Base-by-base conservation (phyloP, 202 grass and related monocot species). In the Alloteropsis angusta region DNA sequence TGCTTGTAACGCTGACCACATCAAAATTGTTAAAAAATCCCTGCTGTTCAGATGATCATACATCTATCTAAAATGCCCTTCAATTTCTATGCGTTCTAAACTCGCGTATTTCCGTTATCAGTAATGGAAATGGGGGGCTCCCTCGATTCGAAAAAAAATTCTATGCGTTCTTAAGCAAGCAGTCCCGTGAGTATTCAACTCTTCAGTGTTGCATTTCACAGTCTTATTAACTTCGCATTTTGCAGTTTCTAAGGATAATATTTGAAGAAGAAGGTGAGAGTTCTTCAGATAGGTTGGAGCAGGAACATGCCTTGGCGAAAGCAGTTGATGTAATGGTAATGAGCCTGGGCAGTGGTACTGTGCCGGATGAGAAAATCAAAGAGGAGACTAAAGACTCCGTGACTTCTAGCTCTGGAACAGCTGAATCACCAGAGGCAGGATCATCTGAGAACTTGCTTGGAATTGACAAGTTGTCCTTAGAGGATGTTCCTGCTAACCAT, bases 171-270 rank as follows among this genome's bases (percentile, higher is more conserved):
- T 46, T 57, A 55, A 75, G 7, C 43, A 60, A 19, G 5, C 22
- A 68, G 9, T 67, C 61, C 45, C 9, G 6, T 48, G 65, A 46
- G 28, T 32, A 5, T 19, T 3, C 4, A 50, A 13, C 52, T n/a
- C 3, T 30, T n/a, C 21, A 26, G 4, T 21, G 13, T 32, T 21
- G 15, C 62, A 46, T 34, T 16, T 72, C 37, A 1, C 49, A 7
- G 0, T 66, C 22, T 81, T 5, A 74, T 70, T 53, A 30, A 4
- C 43, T 22, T 30, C 6, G 0, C 14, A 38, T 43, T 32, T 32
- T 73, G 34, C 74, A 98, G 96, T 98, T 87, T 65, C 46, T 98
- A 25, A 89, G 92, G 87, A 90, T 98, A 74, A 70, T 98, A 36
- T 93, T 93, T 50, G 90, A 95, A 79, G 81, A 94, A 52, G 85